Base-by-base conservation (phyloP, 2,329 filamentous ascomycete species). In the Ilyonectria robusta region DNA sequence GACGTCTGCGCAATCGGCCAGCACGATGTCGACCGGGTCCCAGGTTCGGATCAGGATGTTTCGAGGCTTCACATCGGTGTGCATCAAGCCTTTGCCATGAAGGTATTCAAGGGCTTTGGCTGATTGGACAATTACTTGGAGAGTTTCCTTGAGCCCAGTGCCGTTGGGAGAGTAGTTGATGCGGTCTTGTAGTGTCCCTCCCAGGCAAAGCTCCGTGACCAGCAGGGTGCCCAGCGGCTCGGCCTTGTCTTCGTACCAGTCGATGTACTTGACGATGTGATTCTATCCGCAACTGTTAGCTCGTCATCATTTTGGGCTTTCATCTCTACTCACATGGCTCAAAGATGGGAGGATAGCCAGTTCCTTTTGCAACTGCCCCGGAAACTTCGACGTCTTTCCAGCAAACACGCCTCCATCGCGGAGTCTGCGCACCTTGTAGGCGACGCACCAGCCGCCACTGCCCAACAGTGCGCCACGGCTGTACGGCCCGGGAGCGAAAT, bases 1-100 rank as follows among this genome's bases (percentile, higher is more conserved):
- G 17, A 78, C 66, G 29, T 80, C 78, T 1, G 72, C 78, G 40
- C 75, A 79, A 58, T 81, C 79, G 1, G 69, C 79, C 4, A 81
- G 65, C 13, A 75, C 78, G 17, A 78, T 67, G 17, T 78, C 55
- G 2, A 80, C 65, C 0, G 79, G 78, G 5, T 71, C 10, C 59
- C 75, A 68, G 1, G 64, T 64, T 15, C 77, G 75, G 17, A 80
- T 56, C 1, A 81, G 62, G 3, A 81, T 75, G 55, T 81, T 81
- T 5, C 72, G 70, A 0, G 78, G 78, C 59, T 81, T 81, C 40
- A 81, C 26, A 46, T 81, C 79, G 0, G 73, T 72, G 53, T 80
- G 79, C 17, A 75, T 77, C 1, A 75, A 65, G 0, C 59, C 62
- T 26, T 53, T 35, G 1, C 13, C 33, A 21, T 81, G 79, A 0